Evolutionary conservation across 148 eudicot species (phyloP), one percentile per base, ranked within the genome.

Genomic region (Fagopyrum tataricum): DNA sequence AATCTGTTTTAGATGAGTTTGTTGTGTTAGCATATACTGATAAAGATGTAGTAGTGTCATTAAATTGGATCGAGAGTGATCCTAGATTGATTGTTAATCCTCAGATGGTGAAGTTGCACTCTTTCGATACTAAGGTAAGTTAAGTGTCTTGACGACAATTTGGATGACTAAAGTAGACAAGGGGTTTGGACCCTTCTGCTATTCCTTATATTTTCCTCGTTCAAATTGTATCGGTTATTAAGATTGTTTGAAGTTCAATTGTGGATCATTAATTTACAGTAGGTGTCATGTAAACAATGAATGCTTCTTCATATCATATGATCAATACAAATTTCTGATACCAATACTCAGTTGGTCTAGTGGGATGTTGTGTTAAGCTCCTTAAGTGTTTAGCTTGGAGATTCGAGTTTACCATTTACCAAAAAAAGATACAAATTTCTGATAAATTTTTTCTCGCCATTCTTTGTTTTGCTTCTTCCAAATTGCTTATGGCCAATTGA

Each of bases 11-110:
- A 91, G 97, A 97, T 82, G 84, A 88, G 18, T 91, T 95, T 76
- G 97, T 91, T 85, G 98, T 95, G 31, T 85, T 95, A 62, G 97
- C 96, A 20, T 91, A 95, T 81, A 86, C 97, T 5, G 98, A 95
- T 71, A 84, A 77, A 72, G 98, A 95, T 83, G 86, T 85, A 69
- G 89, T 78, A 39, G 96, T 86, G 15, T 97, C 98, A 2, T 81
- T 95, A 61, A 90, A 97, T 72, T 95, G 98, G 98, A 76, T 86
- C 74, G 98, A 95, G 84, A 95, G 98, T 79, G 98, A 95, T 77
- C 92, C 98, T 11, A 95, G 90, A 76, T 79, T 95, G 79, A 95
- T 95, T 64, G 77, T 80, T 5, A 91, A 95, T 75, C 98, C 98
- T 46, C 92, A 91, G 71, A 95, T 95, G 98, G 98, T 95, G 77